Evolutionary conservation across 1,284 basidiomycete species (phyloP), one percentile per base, ranked within the genome.

Genomic region (Coriolopsis trogii): DNA sequence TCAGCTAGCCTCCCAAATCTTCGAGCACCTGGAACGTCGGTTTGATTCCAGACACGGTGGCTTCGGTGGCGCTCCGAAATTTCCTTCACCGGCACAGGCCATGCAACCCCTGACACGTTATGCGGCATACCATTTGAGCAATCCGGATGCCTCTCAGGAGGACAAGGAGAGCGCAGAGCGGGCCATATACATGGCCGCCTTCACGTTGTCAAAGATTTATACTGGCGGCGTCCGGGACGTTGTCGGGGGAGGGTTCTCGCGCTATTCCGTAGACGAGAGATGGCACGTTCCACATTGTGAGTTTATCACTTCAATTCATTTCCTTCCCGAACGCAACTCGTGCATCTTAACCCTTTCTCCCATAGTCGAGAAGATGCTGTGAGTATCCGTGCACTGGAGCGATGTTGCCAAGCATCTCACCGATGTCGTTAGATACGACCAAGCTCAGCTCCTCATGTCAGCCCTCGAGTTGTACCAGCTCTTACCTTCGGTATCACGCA

Each of bases 341-440:
- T n/a, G 8, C 44, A 16, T 28, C 29, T 23, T 41, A 18, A 47
- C 15, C 4, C 12, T 25, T 46, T 6, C 5, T 28, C 1, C 26
- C 12, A 0, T 21, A 67, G 65, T 78, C 54, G 74, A 78, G 55
- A 76, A 76, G 63, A 78, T 78, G 76, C 67, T 78, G 63, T 67
- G 41, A 38, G 64, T 46, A 16, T 21, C 29, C 4, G n/a, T 24
- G 28, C 4, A 5, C n/a, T 2, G 1, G 15, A 9, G 12, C n/a
- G 12, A 12, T 12, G 31, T 43, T 38, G 9, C 21, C 31, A 29
- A 15, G 18, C 26, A 3, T 20, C 33, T 50, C 12, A 44, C 12
- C 4, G n/a, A n/a, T n/a, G 4, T 13, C 31, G 13, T 12, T 15
- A 65, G 65, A 46, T 76, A 77, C 56, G 76, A 78, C 53, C 68